Percentiles rank a stretch among this genome's conserved stretches.
Evolutionary conservation across 2,329 filamentous ascomycete species (phyloP).

Genomic region (Arthroderma sp.): DNA sequence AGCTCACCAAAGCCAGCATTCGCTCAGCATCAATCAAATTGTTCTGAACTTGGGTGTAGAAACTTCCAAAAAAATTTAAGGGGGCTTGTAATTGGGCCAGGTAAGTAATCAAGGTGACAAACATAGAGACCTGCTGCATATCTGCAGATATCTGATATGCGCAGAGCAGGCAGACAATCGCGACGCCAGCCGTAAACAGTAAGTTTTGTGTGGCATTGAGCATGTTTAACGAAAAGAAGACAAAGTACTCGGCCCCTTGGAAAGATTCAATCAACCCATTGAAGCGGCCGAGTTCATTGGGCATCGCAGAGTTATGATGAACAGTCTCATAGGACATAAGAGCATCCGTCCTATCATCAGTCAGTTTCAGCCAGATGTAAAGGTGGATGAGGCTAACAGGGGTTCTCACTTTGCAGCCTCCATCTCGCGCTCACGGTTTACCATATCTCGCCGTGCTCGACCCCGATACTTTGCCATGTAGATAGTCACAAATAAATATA

Average conservation of each 20-base stretch:
- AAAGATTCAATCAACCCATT: slow-evolving; percentile 45
- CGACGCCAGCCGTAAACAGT: slow-evolving; percentile 51
- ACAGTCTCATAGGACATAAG: slow-evolving; percentile 46
- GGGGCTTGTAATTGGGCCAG: slow-evolving; percentile 62
- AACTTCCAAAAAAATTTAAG: slow-evolving; percentile 54
- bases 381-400: neutral
- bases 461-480: slow-evolving; percentile 40
- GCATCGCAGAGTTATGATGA: slow-evolving; percentile 53
- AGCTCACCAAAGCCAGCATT: slow-evolving; percentile 42
- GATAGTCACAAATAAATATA: slow-evolving; percentile 41
- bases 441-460: slow-evolving; percentile 37
- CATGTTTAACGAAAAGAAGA: slow-evolving; percentile 44
- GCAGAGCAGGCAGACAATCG: slow-evolving; percentile 58
- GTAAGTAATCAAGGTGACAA: slow-evolving; percentile 60
- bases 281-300: slow-evolving; percentile 47
- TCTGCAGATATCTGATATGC: slow-evolving; percentile 57
- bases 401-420: slow-evolving; percentile 34
- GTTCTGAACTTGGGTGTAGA: slow-evolving; percentile 46
- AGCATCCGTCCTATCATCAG: slow-evolving; percentile 30
- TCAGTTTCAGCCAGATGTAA: neutral
- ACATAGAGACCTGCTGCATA: slow-evolving; percentile 51
- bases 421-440: slow-evolving; percentile 36
- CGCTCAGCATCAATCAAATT: slow-evolving; percentile 48
- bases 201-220: slow-evolving; percentile 53
- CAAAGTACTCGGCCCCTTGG: slow-evolving; percentile 46